Evolutionary conservation across 306 rosid species (phyloP).

Genomic region (Malus sieversii): DNA sequence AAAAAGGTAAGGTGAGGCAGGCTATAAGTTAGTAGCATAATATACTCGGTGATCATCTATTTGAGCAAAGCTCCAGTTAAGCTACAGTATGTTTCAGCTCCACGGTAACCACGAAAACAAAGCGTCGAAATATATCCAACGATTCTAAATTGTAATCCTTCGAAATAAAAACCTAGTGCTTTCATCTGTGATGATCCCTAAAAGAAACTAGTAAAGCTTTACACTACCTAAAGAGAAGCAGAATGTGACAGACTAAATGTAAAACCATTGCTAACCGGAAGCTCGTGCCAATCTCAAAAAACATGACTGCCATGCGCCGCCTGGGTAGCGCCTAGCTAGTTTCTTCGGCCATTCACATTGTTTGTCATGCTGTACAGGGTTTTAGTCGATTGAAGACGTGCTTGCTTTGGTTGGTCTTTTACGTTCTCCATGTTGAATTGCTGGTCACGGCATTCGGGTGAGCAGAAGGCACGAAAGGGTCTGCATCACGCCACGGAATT

Average conservation of each 20-base stretch:
- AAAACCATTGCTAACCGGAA: not conserved
- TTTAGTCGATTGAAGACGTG: not conserved
- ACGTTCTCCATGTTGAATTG: slow-evolving; percentile 5
- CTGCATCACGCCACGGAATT: slow-evolving; percentile 8
- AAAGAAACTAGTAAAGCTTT: not conserved
- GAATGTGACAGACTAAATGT: not conserved
- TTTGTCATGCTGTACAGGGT: not conserved
- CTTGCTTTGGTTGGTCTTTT: not conserved
- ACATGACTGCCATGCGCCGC: slow-evolving; percentile 9
- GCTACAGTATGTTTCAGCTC: not conserved
- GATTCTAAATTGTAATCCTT: not conserved
- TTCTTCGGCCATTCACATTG: not conserved
- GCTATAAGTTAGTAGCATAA: not conserved
- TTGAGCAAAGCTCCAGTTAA: not conserved
- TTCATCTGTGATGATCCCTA: not conserved
- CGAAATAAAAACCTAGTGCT: not conserved
- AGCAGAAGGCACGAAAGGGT: slow-evolving; percentile 20
- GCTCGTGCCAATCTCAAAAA: slow-evolving; percentile 18
- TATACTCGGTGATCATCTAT: not conserved
- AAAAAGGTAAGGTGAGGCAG: not conserved
- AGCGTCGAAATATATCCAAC: not conserved
- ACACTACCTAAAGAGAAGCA: not conserved
- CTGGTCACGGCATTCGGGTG: slow-evolving; percentile 10
- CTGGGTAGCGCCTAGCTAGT: not conserved
- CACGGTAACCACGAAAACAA: not conserved